phyloP scores from a whole-genome alignment of 1,139 yeast genomes.

The Debaryomyces nepalensis region DNA sequence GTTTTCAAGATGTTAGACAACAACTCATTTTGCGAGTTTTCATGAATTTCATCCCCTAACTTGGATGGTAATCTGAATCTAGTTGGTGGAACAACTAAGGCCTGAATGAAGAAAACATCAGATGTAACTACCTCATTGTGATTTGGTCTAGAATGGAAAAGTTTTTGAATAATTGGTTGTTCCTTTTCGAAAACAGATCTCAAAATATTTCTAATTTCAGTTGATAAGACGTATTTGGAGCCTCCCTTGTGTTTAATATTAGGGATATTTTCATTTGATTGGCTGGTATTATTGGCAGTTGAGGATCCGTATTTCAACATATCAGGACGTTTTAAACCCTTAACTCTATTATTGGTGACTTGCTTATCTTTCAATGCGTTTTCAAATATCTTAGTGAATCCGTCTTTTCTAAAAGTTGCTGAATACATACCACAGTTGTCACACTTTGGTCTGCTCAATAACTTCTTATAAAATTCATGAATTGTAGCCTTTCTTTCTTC shows the following conservation, averaged over 20 bases:
- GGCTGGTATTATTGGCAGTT: slow-evolving; percentile 16
- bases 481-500: slow-evolving; percentile 84
- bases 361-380: slow-evolving; percentile 84
- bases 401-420: slow-evolving; percentile 93
- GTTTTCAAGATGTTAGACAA: slow-evolving; percentile 80
- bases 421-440: slow-evolving; percentile 96
- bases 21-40: slow-evolving; percentile 89
- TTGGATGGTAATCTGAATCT: slow-evolving; percentile 96
- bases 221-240: slow-evolving; percentile 82
- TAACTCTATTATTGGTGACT: slow-evolving; percentile 75
- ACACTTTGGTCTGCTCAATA: slow-evolving; percentile 82
- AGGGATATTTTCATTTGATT: slow-evolving; percentile 35
- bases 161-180: slow-evolving; percentile 59
- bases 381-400: slow-evolving; percentile 90
- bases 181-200: slow-evolving; percentile 77
- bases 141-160: slow-evolving; percentile 79
- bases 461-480: slow-evolving; percentile 73
- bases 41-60: slow-evolving; percentile 94
- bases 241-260: slow-evolving; percentile 64
- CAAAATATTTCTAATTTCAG: slow-evolving; percentile 82
- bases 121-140: slow-evolving; percentile 58
- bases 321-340: slow-evolving; percentile 76
- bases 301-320: slow-evolving; percentile 50
- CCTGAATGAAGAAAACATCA: slow-evolving; percentile 89
- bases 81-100: slow-evolving; percentile 93